Evolutionary conservation across 306 rosid species (phyloP).

Genomic region (Senna tora): DNA sequence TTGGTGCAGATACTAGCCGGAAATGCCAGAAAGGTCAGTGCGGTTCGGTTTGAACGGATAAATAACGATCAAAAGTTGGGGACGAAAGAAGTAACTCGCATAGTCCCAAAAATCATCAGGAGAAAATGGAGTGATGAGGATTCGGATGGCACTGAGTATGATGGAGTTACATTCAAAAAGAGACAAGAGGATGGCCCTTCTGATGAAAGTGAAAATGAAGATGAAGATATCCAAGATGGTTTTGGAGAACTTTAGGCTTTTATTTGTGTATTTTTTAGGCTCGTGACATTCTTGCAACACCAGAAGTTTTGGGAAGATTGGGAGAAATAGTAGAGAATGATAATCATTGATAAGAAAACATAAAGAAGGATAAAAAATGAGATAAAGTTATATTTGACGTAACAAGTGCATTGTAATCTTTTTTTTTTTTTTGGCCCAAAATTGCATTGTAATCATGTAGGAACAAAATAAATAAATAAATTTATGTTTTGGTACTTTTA

Average conservation of each 20-base stretch:
- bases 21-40: conserved; percentile 96
- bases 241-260: conserved; percentile 27
- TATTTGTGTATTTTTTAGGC: neutral
- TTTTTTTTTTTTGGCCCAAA: no score
- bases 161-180: conserved; percentile 58
- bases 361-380: no score
- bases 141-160: conserved; percentile 57
- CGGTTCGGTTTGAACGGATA: conserved; percentile 85
- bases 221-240: conserved; percentile 36
- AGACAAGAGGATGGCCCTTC: conserved; percentile 53
- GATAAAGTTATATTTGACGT: no score
- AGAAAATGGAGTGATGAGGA: conserved; percentile 73
- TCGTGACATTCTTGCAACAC: conserved; percentile 52
- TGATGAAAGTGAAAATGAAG: conserved; percentile 52
- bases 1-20: conserved; percentile 85
- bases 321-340: no score
- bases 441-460: no score
- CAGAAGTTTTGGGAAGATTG: neutral
- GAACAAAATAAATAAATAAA: no score
- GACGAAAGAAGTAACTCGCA: conserved; percentile 66
- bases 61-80: conserved; percentile 53
- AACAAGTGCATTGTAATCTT: no score
- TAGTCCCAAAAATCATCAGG: conserved; percentile 82
- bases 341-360: no score
- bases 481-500: no score